Evolutionary conservation across 2,329 filamentous ascomycete species (phyloP).

Genomic region (Aspergillus oerlinghausenensis): DNA sequence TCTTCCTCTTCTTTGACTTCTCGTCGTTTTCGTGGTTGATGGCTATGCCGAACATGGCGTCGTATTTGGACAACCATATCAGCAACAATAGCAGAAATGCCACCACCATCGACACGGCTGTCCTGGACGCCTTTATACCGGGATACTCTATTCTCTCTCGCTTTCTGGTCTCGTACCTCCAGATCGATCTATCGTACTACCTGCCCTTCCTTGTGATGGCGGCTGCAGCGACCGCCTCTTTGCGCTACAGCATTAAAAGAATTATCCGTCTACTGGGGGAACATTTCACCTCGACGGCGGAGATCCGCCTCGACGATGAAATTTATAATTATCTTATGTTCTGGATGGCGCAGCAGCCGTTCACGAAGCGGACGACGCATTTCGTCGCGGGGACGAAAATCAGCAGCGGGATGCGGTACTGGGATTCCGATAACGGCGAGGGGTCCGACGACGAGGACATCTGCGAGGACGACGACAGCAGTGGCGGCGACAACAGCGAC

Average conservation of each 20-base stretch:
- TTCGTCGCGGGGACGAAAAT: slow-evolving; percentile 63
- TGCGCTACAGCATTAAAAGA: slow-evolving; percentile 50
- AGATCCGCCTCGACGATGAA: slow-evolving; percentile 65
- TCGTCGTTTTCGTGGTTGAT: not conserved
- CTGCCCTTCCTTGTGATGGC: slow-evolving; percentile 53
- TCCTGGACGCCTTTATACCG: slow-evolving; percentile 61
- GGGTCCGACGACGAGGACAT: slow-evolving; percentile 19
- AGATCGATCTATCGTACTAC: slow-evolving; percentile 60
- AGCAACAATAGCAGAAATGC: slow-evolving; percentile 17
- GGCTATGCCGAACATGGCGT: not conserved
- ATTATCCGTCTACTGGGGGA: slow-evolving; percentile 47
- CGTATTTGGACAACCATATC: slow-evolving; percentile 1
- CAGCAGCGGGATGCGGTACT: slow-evolving; percentile 32
- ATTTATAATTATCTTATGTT: slow-evolving; percentile 69
- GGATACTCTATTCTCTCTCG: slow-evolving; percentile 58
- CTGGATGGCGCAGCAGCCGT: slow-evolving; percentile 62
- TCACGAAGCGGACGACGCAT: slow-evolving; percentile 55
- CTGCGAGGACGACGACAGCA: slow-evolving; percentile 17
- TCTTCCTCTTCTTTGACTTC: not conserved
- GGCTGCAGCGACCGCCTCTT: slow-evolving; percentile 47
- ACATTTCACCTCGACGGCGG: slow-evolving; percentile 61
- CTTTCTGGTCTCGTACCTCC: slow-evolving; percentile 52
- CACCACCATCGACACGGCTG: slow-evolving; percentile 18
- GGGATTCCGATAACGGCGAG: slow-evolving; percentile 22
- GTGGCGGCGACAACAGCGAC: slow-evolving; percentile 26